A percentile compares a stretch with the other conserved stretches of the same genome.
phyloP scores from a whole-genome alignment of 352 stramenopile genomes.

The Phytophthora idaei region DNA sequence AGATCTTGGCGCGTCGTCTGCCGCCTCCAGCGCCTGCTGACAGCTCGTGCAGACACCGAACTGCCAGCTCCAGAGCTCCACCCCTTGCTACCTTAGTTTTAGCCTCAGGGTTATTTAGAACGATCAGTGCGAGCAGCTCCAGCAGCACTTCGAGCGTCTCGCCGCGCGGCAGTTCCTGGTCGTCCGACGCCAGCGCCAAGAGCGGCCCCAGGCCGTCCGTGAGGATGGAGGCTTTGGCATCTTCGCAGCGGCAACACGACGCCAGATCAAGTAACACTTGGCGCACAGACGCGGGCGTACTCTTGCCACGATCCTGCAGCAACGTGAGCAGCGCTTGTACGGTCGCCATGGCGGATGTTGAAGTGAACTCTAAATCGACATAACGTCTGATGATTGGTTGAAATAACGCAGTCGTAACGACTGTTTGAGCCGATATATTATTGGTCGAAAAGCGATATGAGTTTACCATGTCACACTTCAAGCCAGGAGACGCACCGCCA shows the following conservation, averaged over 20 bases:
- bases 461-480: slow-evolving; percentile 18
- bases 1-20: slow-evolving; percentile 43
- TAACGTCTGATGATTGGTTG: slow-evolving; percentile 8
- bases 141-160: slow-evolving; percentile 47
- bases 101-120: slow-evolving; percentile 29
- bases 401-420: slow-evolving; percentile 10
- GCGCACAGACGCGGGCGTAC: slow-evolving; percentile 20
- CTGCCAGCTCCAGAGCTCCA: slow-evolving; percentile 40
- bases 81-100: slow-evolving; percentile 19
- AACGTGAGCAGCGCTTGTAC: slow-evolving; percentile 47
- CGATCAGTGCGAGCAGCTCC: slow-evolving; percentile 47
- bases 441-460: slow-evolving; percentile 13
- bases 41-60: slow-evolving; percentile 26
- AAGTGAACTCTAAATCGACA: slow-evolving; percentile 16
- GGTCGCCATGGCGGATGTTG: slow-evolving; percentile 47
- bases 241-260: slow-evolving; percentile 43
- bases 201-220: slow-evolving; percentile 39
- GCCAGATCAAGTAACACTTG: slow-evolving; percentile 44
- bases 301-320: slow-evolving; percentile 41
- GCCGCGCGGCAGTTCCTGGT: slow-evolving; percentile 6
- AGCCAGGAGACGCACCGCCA: slow-evolving; percentile 1
- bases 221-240: slow-evolving; percentile 41
- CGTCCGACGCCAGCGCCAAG: slow-evolving; percentile 26
- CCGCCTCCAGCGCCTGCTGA: slow-evolving; percentile 13
- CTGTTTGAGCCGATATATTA: not conserved